Base-by-base conservation (phyloP, 1,284 basidiomycete species). In the Austroboletus novae-zelandiae region DNA sequence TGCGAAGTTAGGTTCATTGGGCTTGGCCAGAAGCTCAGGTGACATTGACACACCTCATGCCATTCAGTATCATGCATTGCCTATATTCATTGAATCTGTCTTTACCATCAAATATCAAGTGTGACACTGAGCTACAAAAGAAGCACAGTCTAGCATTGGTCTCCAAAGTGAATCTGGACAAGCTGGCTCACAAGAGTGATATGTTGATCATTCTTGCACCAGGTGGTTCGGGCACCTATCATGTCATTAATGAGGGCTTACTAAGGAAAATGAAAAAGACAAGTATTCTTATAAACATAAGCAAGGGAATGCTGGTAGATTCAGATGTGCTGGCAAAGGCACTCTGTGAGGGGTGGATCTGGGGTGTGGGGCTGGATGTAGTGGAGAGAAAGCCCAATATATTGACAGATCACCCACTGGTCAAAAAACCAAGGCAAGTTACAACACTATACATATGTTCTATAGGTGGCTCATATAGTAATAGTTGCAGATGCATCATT, bases 301-400 rank as follows among this genome's bases (percentile, higher is more conserved):
- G 83, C 17, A 73, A 92, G 32, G 91, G 92, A 9, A 80, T 90
- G 0, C 72, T 98, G 6, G 89, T 99, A 10, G 93, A 98, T 67
- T 89, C 88, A 5, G 83, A 89, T 37, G 95, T 95, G 10, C 79
- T 99, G 9, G 87, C 87, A 1, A 81, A 79, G 52, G 95, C 94
- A 0, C 71, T 98, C 42, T 72, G 75, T 43, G 80, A 86, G 54
- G 80, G 80, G 3, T 83, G 84, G 78, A 89, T 98, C 39, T 96
- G 89, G 76, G 94, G 86, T 20, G 96, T 96, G 0, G 96, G 92
- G 0, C 63, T 99, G 8, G 96, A 99, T 67, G 96, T 98, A 31
- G 83, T 98, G 11, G 92, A 94, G 57, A 92, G 91, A 30, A 96
- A 99, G 69, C 96, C 96, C 0, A 72, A 88, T 43, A 77, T 98